Base-by-base conservation (phyloP, 257 asterid species). In the Solanum chilense region DNA sequence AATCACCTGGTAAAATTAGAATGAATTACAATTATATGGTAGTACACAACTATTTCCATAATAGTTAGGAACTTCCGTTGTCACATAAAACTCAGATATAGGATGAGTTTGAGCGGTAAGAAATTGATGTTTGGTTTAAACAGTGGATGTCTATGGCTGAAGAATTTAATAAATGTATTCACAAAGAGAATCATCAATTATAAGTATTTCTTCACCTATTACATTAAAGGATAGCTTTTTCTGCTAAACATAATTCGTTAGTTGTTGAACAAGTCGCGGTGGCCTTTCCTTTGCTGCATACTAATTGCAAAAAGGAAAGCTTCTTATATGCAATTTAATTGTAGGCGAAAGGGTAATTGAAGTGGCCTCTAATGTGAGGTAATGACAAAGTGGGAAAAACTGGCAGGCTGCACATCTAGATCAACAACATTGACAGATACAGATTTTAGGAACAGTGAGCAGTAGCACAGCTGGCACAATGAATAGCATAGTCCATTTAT, bases 1-100 rank as follows among this genome's bases (percentile, higher is more conserved):
- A 86, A 97, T 94, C 92, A 97, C 98, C 98, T 94, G 92, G 80
- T 60, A 74, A 87, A 89, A 84, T 33, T 47, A 64, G 60, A 23
- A 35, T 14, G 47, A 52, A 45, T 31, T 35, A 66, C 23, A 86
- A 21, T 71, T 62, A 78, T 78, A 27, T 16, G 3, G 42, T 16
- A 80, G 66, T 47, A 80, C 39, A 80, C 18, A 29, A 29, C 66
- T 25, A 47, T 27, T 27, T 45, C 42, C 27, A 80, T 10, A 16
- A 16, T 45, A 80, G 29, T 18, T 44, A 45, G 39, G 39, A 75
- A 33, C 31, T 75, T 41, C 82, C 2, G 0, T 31, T 5, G 1
- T 29, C 42, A 75, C 35, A 41, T 42, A 75, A 75, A 75, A n/a
- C 56, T 21, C 82, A 75, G 82, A 23, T 75, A 37, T 75, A 21